Evolutionary conservation across 2,329 filamentous ascomycete species (phyloP).

Genomic region (Sporothrix sp.): DNA sequence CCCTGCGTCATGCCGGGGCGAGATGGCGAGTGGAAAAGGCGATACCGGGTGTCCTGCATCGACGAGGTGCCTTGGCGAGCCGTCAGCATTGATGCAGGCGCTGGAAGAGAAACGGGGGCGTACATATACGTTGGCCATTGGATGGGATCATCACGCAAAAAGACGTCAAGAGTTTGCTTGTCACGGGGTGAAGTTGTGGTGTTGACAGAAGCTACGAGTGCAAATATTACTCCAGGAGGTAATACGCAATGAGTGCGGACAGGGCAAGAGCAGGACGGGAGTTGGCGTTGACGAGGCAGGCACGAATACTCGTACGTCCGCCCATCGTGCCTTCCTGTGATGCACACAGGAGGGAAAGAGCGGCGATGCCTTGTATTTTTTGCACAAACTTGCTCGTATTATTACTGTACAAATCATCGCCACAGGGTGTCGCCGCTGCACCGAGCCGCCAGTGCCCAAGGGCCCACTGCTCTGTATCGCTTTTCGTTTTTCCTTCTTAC

Average conservation of each 20-base stretch:
- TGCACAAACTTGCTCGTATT: no score
- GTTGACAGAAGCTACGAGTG: no score
- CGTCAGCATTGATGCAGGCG: no score
- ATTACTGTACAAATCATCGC: background rate
- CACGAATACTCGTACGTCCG: background rate
- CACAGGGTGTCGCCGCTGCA: background rate
- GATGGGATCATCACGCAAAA: background rate
- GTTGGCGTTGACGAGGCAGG: background rate
- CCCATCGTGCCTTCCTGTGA: background rate
- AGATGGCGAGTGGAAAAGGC: conserved; percentile 5
- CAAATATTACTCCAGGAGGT: background rate
- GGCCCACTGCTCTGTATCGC: background rate
- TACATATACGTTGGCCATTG: no score
- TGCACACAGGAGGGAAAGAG: background rate
- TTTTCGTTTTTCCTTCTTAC: background rate
- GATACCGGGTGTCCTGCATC: no score
- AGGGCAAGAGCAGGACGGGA: background rate
- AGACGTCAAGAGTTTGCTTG: background rate
- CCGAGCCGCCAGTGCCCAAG: background rate
- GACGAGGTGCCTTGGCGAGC: no score
- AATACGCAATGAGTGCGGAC: no score
- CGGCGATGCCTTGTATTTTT: no score
- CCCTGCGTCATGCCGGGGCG: background rate
- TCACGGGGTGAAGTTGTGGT: no score
- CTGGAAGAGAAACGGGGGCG: no score